phyloP scores from a whole-genome alignment of 257 asterid genomes.

The Apocynum venetum region DNA sequence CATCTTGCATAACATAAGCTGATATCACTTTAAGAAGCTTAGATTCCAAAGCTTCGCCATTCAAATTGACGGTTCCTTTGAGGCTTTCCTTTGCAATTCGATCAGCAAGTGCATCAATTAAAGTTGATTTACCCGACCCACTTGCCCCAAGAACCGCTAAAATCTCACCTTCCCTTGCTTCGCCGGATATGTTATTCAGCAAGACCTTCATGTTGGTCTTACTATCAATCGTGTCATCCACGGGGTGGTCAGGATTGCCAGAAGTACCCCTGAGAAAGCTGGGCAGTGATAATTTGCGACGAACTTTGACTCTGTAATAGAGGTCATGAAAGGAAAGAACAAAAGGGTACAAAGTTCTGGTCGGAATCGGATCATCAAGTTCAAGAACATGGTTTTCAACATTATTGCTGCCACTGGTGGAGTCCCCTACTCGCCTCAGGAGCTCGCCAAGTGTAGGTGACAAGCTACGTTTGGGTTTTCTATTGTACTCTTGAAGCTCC shows the following conservation, averaged over 20 bases:
- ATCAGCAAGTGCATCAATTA: constrained; percentile 41
- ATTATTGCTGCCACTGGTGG: constrained; percentile 3
- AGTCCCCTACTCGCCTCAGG: constrained; percentile 46
- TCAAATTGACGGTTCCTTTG: constrained; percentile 28
- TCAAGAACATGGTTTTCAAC: constrained; percentile 28
- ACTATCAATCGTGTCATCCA: constrained; percentile 5
- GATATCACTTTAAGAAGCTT: constrained; percentile 38
- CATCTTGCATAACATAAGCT: constrained; percentile 48
- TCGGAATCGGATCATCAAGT: constrained; percentile 6
- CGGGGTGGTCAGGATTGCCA: not conserved
- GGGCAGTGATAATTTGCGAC: constrained; percentile 14
- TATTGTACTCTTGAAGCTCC: constrained; percentile 56
- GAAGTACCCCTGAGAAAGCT: constrained; percentile 6
- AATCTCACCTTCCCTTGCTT: constrained; percentile 43
- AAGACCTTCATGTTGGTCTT: constrained; percentile 21
- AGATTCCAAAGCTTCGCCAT: constrained; percentile 32
- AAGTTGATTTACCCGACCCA: constrained; percentile 45
- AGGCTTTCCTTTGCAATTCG: constrained; percentile 33
- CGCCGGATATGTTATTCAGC: constrained; percentile 33
- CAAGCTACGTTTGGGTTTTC: constrained; percentile 37
- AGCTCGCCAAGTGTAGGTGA: constrained; percentile 70
- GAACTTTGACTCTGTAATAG: constrained; percentile 31
- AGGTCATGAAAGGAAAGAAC: constrained; percentile 35
- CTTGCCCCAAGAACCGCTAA: constrained; percentile 43
- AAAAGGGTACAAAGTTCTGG: constrained; percentile 26